These are phyloP conservation scores for Sindora glabra DNA, from an alignment of 306 rosid species.

Conservation along the genomic window DNA sequence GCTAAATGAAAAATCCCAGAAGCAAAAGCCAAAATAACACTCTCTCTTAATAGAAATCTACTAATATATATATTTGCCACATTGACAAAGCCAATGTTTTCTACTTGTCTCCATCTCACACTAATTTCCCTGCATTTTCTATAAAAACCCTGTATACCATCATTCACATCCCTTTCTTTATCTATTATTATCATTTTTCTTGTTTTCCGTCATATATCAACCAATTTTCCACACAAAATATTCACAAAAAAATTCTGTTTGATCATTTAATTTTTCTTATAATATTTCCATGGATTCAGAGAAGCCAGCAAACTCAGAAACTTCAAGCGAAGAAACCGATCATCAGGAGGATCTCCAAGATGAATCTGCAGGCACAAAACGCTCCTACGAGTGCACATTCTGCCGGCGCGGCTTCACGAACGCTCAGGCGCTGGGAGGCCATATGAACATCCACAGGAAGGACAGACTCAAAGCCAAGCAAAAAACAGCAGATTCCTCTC, in stretches of 20 bases:
- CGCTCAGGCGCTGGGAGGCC: conserved; percentile 97
- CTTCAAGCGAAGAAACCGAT: conserved; percentile 55
- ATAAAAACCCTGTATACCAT: conserved; percentile 29
- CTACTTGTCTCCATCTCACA: conserved; percentile 34
- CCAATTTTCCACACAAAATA: too few species aligned
- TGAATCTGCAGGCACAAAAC: conserved; percentile 16
- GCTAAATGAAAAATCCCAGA: conserved; percentile 44
- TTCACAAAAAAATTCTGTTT: neutral
- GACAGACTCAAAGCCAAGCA: conserved; percentile 69
- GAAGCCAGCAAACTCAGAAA: conserved; percentile 35
- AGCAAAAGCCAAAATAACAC: conserved; percentile 41
- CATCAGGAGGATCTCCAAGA: conserved; percentile 16
- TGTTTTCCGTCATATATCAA: too few species aligned
- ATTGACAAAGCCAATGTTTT: conserved; percentile 32
- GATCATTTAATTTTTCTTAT: neutral
- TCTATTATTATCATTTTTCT: neutral
- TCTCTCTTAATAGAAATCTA: conserved; percentile 23
- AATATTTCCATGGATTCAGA: conserved; percentile 46
- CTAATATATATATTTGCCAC: conserved; percentile 35
- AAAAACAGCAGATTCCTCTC: neutral
- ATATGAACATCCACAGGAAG: conserved; percentile 87
- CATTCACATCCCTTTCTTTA: neutral
- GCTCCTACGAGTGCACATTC: conserved; percentile 77
- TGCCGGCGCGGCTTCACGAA: conserved; percentile 92
- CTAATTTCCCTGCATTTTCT: conserved; percentile 6